These are phyloP conservation scores for Phellopilus nigrolimitatus DNA, from an alignment of 1,284 basidiomycete genomes.

Conservation along the genomic window DNA sequence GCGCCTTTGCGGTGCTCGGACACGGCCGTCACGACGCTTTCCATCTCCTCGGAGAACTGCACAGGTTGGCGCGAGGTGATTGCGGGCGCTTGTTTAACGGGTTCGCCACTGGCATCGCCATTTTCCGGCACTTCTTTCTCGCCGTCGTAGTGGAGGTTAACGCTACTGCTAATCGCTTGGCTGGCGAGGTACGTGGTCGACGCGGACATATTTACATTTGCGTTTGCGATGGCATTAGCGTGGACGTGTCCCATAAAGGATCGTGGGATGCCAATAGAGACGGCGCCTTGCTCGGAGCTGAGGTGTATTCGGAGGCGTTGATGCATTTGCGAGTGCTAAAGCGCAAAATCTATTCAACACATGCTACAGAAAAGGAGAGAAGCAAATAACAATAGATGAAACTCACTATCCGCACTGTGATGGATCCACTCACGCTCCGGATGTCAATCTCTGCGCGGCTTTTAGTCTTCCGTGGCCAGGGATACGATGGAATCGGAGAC, in stretches of 20 bases:
- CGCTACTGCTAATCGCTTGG: background rate
- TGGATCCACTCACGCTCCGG: constrained; percentile 7
- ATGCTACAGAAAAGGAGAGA: background rate
- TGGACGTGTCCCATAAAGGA: constrained; percentile 9
- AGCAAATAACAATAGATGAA: background rate
- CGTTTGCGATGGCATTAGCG: background rate
- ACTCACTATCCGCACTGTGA: constrained; percentile 13
- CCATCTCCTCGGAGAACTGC: constrained; percentile 11
- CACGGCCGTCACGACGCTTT: constrained; percentile 4
- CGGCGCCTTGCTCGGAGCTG: constrained; percentile 6
- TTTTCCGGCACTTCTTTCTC: background rate
- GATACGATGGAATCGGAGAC: background rate
- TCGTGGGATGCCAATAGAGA: constrained; percentile 17
- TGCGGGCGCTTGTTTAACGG: background rate
- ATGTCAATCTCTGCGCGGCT: constrained; percentile 9
- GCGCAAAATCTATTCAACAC: background rate
- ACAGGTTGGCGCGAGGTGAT: constrained; percentile 10
- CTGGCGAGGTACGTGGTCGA: constrained; percentile 2
- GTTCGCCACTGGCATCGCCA: background rate
- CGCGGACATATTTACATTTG: background rate
- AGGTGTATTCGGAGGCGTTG: constrained; percentile 15
- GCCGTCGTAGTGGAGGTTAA: no score
- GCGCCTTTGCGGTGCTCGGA: constrained; percentile 7
- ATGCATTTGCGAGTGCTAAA: constrained; percentile 12
- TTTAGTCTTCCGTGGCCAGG: background rate